Evolutionary conservation across 2,329 filamentous ascomycete genomes (phyloP), one percentile per base, ranked within the genome.

Genomic region (Clonostachys byssicola): DNA sequence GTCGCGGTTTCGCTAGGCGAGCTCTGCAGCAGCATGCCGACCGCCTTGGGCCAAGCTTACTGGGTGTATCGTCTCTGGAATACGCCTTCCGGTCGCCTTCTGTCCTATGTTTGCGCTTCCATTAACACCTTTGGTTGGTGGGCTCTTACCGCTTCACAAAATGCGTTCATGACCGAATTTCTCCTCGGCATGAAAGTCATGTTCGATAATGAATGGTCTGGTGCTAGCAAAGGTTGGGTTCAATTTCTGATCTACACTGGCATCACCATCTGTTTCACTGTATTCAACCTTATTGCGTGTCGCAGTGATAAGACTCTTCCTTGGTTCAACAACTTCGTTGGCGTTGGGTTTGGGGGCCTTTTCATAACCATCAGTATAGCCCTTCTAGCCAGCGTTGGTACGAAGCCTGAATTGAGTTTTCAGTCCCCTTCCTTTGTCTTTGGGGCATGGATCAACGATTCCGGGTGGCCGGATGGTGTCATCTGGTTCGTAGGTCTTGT

Each of bases 61-160:
- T 83, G 78, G 77, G 61, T 66, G 47, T 62, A 63, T 23, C 60
- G 60, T 3, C 56, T 68, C 33, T 65, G 59, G 56, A 55, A 44
- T 61, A 70, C 66, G 43, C 60, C 48, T 54, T 56, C 13, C 1
- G 78, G 77, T 2, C 69, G 78, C 2, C 77, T 80, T 50, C 55
- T 61, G 5, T 78, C 74, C 2, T 82, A 81, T 54, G 68, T 81
- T 61, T 79, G 76, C 52, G 78, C 78, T 3, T 81, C 77, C 76
- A 78, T 81, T 55, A 81, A 81, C 58, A 78, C 72, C 0, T 80
- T 80, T 49, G 78, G 78, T 12, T 82, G 78, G 78, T 79, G 76
- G 69, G 74, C 76, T 0, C 59, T 81, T 48, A 74, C 74, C 0
- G 78, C 78, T 0, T 80, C 75, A 2, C 74, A 78, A 49, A 68